phyloP scores from a whole-genome alignment of 352 stramenopile genomes.

The Globisporangium polare region DNA sequence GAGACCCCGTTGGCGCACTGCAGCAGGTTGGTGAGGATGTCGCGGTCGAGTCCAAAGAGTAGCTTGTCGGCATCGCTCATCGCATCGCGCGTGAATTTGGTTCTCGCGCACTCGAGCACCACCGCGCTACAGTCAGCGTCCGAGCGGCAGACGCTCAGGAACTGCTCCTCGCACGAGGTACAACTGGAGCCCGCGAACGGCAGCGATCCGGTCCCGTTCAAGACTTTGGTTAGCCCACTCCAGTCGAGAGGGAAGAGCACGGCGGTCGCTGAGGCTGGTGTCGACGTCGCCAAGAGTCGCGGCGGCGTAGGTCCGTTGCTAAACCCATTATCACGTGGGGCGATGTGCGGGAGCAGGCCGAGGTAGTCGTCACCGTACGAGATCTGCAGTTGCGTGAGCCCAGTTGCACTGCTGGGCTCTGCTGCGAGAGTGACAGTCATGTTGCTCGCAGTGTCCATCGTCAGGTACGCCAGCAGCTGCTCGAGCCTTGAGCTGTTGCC shows the following conservation, averaged over 20 bases:
- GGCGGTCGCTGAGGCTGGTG: not conserved
- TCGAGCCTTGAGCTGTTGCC: constrained; percentile 6
- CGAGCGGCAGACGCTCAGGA: constrained; percentile 1
- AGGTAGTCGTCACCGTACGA: constrained; percentile 14
- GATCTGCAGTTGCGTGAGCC: not conserved
- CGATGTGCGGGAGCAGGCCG: not conserved
- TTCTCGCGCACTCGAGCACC: constrained; percentile 3
- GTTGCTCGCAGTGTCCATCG: constrained; percentile 6
- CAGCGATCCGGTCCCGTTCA: not conserved
- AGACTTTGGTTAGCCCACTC: not conserved
- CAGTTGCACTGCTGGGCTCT: not conserved
- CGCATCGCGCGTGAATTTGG: not conserved
- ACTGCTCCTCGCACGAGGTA: constrained; percentile 3
- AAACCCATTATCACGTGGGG: not conserved
- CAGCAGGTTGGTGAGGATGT: not conserved
- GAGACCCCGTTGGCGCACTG: not conserved
- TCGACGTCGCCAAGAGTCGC: constrained; percentile 4
- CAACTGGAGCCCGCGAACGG: not conserved
- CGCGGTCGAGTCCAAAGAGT: not conserved
- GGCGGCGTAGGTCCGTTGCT: not conserved
- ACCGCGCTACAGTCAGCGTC: not conserved
- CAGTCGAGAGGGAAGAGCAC: constrained; percentile 3
- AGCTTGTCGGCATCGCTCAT: not conserved
- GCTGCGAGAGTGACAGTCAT: not conserved
- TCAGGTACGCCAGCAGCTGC: constrained; percentile 6